phyloP scores from a whole-genome alignment of 192 early-diverging fungal species.

The Linnemannia schmuckeri region DNA sequence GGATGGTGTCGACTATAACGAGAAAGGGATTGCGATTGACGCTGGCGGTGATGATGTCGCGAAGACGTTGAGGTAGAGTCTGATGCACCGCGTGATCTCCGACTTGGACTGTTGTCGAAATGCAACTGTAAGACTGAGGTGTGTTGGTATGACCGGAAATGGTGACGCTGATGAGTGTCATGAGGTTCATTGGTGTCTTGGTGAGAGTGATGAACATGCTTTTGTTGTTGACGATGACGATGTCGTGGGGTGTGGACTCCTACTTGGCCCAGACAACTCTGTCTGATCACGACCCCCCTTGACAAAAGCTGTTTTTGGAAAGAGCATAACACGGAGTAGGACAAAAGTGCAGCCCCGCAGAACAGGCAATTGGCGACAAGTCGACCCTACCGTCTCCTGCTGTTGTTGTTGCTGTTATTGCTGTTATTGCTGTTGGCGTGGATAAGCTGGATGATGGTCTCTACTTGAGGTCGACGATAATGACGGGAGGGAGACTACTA shows the following conservation, averaged over 20 bases:
- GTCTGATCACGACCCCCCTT: conserved; percentile 10
- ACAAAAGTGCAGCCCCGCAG: conserved; percentile 20
- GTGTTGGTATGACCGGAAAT: conserved; percentile 13
- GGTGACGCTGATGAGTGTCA: neutral
- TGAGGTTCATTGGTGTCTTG: neutral
- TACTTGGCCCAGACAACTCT: neutral
- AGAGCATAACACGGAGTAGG: conserved; percentile 17
- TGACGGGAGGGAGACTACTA: neutral
- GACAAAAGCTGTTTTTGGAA: conserved; percentile 24
- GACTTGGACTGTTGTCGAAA: neutral
- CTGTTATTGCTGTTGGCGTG: neutral
- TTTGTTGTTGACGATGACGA: neutral
- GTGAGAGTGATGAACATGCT: neutral
- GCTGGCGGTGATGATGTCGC: neutral
- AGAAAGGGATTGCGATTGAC: neutral
- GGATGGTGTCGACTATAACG: neutral
- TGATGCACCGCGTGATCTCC: neutral
- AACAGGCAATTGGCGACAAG: neutral
- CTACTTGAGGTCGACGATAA: neutral
- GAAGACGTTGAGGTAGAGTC: neutral
- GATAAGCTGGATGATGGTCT: neutral
- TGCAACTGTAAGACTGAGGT: neutral
- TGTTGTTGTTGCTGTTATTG: neutral
- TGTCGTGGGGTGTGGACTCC: neutral
- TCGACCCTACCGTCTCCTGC: neutral